Percentiles rank a stretch among this genome's conserved stretches.
phyloP scores from a whole-genome alignment of 345 rosid species.

The Citrus australasica region DNA sequence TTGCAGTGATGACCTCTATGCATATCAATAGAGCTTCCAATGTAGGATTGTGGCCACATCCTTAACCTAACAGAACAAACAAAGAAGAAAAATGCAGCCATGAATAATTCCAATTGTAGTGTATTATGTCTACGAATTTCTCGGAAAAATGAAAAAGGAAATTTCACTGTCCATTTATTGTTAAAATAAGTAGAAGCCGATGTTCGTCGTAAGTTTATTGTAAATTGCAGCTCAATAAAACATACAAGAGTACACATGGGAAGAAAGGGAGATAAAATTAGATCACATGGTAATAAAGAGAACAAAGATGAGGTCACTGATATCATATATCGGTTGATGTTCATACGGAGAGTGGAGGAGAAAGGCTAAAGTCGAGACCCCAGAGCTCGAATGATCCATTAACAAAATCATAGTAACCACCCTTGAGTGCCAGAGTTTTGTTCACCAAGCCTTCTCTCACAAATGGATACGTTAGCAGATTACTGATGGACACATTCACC shows the following conservation, averaged over 20 bases:
- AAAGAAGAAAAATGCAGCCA: constrained; percentile 34
- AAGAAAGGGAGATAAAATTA: neutral
- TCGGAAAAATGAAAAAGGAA: neutral
- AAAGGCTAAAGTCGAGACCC: constrained; percentile 73
- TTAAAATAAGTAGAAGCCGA: constrained; percentile 6
- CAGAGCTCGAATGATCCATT: constrained; percentile 92
- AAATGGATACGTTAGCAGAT: constrained; percentile 86
- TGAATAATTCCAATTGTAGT: constrained; percentile 35
- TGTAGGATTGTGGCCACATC: constrained; percentile 99
- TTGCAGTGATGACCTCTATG: constrained; percentile 29
- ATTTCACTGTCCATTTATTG: neutral
- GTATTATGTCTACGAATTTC: neutral
- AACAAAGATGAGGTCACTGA: constrained; percentile 27
- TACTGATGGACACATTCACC: constrained; percentile 88
- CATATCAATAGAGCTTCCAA: constrained; percentile 84
- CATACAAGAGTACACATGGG: constrained; percentile 27
- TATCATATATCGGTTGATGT: constrained; percentile 24
- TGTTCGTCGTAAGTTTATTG: constrained; percentile 15
- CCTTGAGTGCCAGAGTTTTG: constrained; percentile 75
- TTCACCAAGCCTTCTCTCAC: constrained; percentile 88
- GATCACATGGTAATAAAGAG: neutral
- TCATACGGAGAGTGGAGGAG: constrained; percentile 84
- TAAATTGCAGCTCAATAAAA: constrained; percentile 6
- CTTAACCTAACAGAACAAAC: constrained; percentile 65
- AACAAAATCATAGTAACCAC: constrained; percentile 86